A percentile compares a stretch with the other conserved stretches of the same genome.
Evolutionary conservation across 108 stramenopile species (phyloP).

Genomic region (Skeletonema marinoi): DNA sequence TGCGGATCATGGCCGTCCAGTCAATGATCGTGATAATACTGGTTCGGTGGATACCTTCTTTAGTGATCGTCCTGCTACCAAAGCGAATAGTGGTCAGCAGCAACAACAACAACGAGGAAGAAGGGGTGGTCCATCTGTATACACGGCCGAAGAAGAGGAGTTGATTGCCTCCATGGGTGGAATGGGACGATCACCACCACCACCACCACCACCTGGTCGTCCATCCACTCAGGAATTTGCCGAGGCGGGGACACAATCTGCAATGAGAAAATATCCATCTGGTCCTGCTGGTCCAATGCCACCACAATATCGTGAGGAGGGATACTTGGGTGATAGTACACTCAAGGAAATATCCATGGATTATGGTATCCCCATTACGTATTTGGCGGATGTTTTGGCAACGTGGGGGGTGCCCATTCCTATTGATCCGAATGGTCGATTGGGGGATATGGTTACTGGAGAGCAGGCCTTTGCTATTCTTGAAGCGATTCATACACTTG

Average conservation of each 20-base stretch:
- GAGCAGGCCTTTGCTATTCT: constrained; percentile 88
- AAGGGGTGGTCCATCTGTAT: constrained; percentile 43
- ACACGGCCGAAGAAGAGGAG: constrained; percentile 80
- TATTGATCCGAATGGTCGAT: constrained; percentile 60
- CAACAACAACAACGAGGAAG: neutral
- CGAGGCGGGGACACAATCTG: constrained; percentile 11
- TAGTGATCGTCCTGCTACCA: neutral
- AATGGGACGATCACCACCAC: constrained; percentile 11
- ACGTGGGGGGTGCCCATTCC: constrained; percentile 83
- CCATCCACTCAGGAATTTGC: constrained; percentile 35
- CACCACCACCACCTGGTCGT: neutral
- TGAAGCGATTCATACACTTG: constrained; percentile 85
- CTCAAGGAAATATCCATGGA: constrained; percentile 76
- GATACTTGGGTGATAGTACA: constrained; percentile 84
- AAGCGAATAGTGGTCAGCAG: neutral
- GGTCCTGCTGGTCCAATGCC: neutral
- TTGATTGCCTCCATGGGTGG: constrained; percentile 76
- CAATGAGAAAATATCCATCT: constrained; percentile 4
- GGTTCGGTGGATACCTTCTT: neutral
- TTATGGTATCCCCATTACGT: constrained; percentile 79
- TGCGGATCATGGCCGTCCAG: neutral
- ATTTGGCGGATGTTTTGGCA: constrained; percentile 82
- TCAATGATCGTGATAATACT: neutral
- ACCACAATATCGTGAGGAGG: constrained; percentile 53
- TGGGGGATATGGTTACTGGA: constrained; percentile 89